These are phyloP conservation scores for Podospora fimiseda DNA, from an alignment of 495 filamentous ascomycete genomes.

Conservation along the genomic window DNA sequence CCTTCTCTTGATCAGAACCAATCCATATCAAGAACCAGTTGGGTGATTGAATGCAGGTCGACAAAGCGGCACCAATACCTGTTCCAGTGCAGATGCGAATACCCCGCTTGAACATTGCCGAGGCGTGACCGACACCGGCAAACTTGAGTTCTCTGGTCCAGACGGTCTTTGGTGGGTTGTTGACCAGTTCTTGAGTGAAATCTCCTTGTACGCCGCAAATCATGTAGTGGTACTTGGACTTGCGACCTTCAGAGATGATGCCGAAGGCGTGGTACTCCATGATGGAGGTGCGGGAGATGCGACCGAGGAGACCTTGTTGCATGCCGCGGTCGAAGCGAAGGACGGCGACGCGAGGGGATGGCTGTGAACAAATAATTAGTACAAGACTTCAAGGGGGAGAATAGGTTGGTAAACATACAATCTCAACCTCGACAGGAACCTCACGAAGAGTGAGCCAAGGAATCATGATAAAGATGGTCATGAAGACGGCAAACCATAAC, in stretches of 20 bases:
- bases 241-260: constrained; percentile 39
- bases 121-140: constrained; percentile 40
- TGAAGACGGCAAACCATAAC: constrained; percentile 41
- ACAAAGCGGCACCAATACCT: constrained; percentile 39
- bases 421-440: constrained; percentile 39
- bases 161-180: constrained; percentile 34
- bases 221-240: constrained; percentile 36
- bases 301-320: constrained; percentile 41
- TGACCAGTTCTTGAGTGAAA: constrained; percentile 36
- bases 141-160: constrained; percentile 44
- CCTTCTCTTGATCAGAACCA: constrained; percentile 39
- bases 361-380: constrained; percentile 16
- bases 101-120: constrained; percentile 41
- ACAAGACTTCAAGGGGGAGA: too few species aligned
- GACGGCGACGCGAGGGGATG: constrained; percentile 38
- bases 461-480: constrained; percentile 39
- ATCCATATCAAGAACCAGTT: constrained; percentile 46
- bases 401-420: constrained; percentile 28
- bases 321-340: constrained; percentile 39
- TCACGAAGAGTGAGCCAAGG: constrained; percentile 40
- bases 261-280: constrained; percentile 46
- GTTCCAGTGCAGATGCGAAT: constrained; percentile 41
- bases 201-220: constrained; percentile 44
- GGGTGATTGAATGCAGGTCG: constrained; percentile 39
- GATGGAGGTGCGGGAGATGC: constrained; percentile 40